Conservation (phyloP, 441 rosid species). For the Eutrema salsugineum region DNA sequence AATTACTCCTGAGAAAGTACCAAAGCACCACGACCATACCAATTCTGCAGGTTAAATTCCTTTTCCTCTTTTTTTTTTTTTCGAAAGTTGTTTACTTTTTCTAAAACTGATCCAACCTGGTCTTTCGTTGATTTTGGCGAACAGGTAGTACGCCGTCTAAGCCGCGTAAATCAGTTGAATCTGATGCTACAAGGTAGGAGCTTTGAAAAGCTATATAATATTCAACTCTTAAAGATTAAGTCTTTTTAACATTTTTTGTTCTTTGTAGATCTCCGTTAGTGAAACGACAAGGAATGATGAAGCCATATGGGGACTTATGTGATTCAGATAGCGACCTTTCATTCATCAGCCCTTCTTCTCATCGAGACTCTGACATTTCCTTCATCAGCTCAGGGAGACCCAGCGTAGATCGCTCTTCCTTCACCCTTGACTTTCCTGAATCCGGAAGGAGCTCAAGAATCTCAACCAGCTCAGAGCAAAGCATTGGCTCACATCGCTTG, state of each 20-base stretch:
- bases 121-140: not conserved
- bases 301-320: conserved; percentile 35
- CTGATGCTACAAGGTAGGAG: conserved; percentile 11
- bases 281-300: conserved; percentile 28
- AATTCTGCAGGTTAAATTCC: conserved; percentile 47
- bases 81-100: not conserved
- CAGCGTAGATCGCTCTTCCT: conserved; percentile 63
- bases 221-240: not conserved
- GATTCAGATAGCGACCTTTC: conserved; percentile 52
- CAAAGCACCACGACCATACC: conserved; percentile 12
- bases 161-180: conserved; percentile 48
- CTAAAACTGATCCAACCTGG: not conserved
- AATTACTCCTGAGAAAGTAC: conserved; percentile 22
- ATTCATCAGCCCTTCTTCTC: conserved; percentile 48
- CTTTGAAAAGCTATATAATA: conserved; percentile 21
- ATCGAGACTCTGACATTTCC: conserved; percentile 72
- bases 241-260: not conserved
- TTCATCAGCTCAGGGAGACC: conserved; percentile 85
- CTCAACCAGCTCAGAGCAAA: conserved; percentile 61
- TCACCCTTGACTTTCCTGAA: conserved; percentile 43
- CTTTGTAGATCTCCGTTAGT: conserved; percentile 46
- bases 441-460: conserved; percentile 39
- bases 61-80: no score
- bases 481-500: conserved; percentile 50
- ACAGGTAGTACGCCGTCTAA: conserved; percentile 34